These are phyloP conservation scores for Aspergillus saccharolyticus DNA, from an alignment of 495 filamentous ascomycete species.

Conservation along the genomic window DNA sequence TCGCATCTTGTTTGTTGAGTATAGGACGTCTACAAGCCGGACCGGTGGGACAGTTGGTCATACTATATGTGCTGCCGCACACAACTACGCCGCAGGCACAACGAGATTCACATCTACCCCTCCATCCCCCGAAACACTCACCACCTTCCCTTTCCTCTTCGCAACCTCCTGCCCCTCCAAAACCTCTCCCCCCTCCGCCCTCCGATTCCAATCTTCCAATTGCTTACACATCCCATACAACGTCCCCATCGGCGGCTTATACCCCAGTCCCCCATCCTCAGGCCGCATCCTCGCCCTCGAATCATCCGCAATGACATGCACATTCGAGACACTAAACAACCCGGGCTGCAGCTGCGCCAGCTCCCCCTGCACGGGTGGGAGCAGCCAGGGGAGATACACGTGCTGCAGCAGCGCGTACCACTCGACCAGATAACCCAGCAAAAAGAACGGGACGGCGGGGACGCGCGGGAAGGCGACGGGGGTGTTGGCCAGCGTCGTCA, in stretches of 20 bases:
- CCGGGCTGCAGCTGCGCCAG: conserved; percentile 49
- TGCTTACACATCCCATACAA: conserved; percentile 51
- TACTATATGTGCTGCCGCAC: background rate
- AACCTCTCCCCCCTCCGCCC: too few relatives aligned
- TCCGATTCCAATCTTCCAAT: conserved; percentile 23
- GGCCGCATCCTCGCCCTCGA: conserved; percentile 36
- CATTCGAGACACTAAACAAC: conserved; percentile 47
- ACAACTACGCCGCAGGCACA: background rate
- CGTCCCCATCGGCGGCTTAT: conserved; percentile 45
- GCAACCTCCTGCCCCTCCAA: conserved; percentile 12
- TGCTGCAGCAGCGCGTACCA: conserved; percentile 43
- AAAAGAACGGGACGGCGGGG: conserved; percentile 28
- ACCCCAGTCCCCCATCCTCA: conserved; percentile 47
- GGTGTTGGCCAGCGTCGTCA: conserved; percentile 27
- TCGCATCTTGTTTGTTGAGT: too few relatives aligned
- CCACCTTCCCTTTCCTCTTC: conserved; percentile 3
- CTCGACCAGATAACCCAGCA: conserved; percentile 47
- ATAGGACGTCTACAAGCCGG: too few relatives aligned
- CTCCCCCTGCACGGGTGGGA: conserved; percentile 31
- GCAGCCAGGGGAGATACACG: conserved; percentile 39
- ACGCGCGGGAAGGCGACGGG: conserved; percentile 28
- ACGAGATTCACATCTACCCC: conserved; percentile 1
- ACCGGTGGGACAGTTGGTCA: too few relatives aligned
- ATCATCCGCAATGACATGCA: conserved; percentile 46
- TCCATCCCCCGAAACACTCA: background rate